Evolutionary conservation across 2,329 filamentous ascomycete species (phyloP), one percentile per base, ranked within the genome.

Genomic region (Colletotrichum acutatum): DNA sequence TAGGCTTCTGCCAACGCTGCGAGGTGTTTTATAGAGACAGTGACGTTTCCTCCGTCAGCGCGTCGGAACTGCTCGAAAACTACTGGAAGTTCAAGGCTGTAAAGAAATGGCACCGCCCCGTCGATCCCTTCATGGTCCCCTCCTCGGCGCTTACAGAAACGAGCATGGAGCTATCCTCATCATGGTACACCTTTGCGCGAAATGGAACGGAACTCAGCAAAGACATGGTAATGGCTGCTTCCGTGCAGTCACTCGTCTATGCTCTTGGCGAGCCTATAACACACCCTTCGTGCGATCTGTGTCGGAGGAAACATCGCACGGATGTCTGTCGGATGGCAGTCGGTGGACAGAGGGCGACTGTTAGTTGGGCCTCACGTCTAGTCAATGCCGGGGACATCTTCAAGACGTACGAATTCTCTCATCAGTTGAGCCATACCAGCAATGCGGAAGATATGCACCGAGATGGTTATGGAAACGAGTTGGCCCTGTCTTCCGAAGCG

Each of bases 61-160:
- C 68, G 19, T 49, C 32, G 22, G n/a, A 34, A 0, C 30, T 72
- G 4, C 14, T 72, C n/a, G 32, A 28, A 9, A 68, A 65, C 14
- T 74, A 65, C 37, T 74, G 72, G 72, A 28, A 49, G 4, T 74
- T 68, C 68, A 74, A 74, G 32, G 42, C 52, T n/a, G 22, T 16
- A 7, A 42, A 61, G 9, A 42, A 37, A 16, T 60, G 52, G 72
- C 19, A 49, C 60, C 22, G n/a, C 5, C 32, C 60, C 1, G 68
- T 66, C 9, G 54, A 67, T 1, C 24, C 68, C 5, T 5, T 22
- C 4, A 26, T 19, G 19, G 46, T 74, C 2, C 68, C 72, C 32
- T 22, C 30, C 12, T 11, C n/a, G 12, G 62, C 26, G 19, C 46
- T 53, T 34, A 7, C 11, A 14, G n/a, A 37, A 37, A 19, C 57